Evolutionary conservation across 2,329 filamentous ascomycete genomes (phyloP), one percentile per base, ranked within the genome.

Genomic region (Ophiosphaerella narmari): DNA sequence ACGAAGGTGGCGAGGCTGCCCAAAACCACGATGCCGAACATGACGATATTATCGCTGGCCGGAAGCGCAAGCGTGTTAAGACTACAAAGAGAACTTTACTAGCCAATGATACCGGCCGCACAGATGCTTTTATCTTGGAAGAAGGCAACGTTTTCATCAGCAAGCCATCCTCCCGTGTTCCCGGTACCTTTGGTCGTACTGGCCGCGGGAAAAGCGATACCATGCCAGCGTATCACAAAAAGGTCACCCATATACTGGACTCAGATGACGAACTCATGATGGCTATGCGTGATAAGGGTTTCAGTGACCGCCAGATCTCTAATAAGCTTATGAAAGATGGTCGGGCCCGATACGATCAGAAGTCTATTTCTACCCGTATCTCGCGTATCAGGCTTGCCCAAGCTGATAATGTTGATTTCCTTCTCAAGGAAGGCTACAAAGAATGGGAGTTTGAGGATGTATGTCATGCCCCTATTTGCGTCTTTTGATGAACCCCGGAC

Each of bases 361-460:
- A 80, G 67, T 77, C 77, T 2, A 76, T 82, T 44, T 72, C 74
- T 16, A 78, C 76, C 31, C 77, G 79, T 34, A 79, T 76, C 63
- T 60, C 66, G 36, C 77, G 79, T 18, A 71, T 81, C 42, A 74
- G 75, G 46, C 68, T 73, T 33, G 73, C 71, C 1, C 67, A 79
- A 38, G 72, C 74, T 31, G 65, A 72, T 33, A 69, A 71, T 18
- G 69, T 77, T n/a, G 78, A 81, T 49, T 71, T 74, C 38, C 65
- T 74, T 21, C 68, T 82, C 0, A 71, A 77, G 39, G 74, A 77
- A 42, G 75, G 78, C 34, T 64, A 77, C 52, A 77, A 72, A 42
- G 78, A 79, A 57, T 82, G 80, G 80, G 72, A 77, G 43, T 66
- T 73, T 11, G 74, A 74, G 14, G 80, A 82, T 62, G 79, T 80